A percentile compares a stretch with the other conserved stretches of the same genome.
These are phyloP conservation scores for Xylaria venustula DNA, from an alignment of 495 filamentous ascomycete genomes.

Conservation along the genomic window DNA sequence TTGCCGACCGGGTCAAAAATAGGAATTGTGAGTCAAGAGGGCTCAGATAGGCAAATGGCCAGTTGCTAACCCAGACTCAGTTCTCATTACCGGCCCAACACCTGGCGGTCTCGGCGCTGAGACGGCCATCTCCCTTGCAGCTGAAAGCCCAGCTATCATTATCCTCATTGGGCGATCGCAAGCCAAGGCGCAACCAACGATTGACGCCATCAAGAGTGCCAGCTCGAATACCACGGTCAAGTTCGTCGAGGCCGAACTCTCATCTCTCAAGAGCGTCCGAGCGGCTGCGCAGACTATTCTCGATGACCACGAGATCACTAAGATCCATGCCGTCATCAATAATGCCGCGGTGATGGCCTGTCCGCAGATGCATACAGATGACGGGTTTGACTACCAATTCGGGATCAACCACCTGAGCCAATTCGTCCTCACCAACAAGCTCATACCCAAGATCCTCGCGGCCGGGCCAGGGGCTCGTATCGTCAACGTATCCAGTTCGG, in stretches of 20 bases:
- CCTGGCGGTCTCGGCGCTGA: conserved; percentile 45
- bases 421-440: conserved; percentile 55
- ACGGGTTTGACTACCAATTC: conserved; percentile 57
- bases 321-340: conserved; percentile 67
- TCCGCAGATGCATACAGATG: conserved; percentile 37
- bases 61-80: neutral
- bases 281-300: conserved; percentile 49
- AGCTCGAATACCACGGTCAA: conserved; percentile 36
- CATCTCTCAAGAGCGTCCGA: conserved; percentile 47
- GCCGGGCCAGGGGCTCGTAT: conserved; percentile 28
- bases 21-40: conserved; percentile 32
- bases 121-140: conserved; percentile 44
- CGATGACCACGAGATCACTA: conserved; percentile 41
- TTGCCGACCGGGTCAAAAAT: conserved; percentile 37
- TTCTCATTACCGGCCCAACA: conserved; percentile 53
- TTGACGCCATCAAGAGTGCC: conserved; percentile 38
- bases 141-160: conserved; percentile 38
- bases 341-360: conserved; percentile 66
- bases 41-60: no score
- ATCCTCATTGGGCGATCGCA: conserved; percentile 44
- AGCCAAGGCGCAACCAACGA: conserved; percentile 37
- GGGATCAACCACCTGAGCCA: conserved; percentile 59
- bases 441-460: conserved; percentile 47
- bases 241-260: conserved; percentile 49
- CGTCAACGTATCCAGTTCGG: conserved; percentile 40